Evolutionary conservation across 2,329 filamentous ascomycete genomes (phyloP).

Genomic region (Lachnellula cervina): DNA sequence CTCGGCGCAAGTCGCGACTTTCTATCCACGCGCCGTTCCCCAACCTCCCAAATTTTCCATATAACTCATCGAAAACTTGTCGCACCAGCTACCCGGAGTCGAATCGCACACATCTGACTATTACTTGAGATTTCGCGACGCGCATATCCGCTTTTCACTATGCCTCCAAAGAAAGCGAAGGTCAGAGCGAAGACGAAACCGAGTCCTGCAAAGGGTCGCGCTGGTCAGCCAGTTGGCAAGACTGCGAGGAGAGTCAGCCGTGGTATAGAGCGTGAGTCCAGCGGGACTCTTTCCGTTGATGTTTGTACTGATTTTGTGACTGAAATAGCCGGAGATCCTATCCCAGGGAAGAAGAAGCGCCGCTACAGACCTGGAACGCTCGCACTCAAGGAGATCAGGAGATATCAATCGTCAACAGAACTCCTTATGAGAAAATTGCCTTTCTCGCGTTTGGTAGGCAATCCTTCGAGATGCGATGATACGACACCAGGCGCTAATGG

Average conservation of each 20-base stretch:
- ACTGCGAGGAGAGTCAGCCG: background rate
- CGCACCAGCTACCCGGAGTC: background rate
- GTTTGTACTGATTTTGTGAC: background rate
- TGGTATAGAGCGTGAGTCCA: conserved; percentile 8
- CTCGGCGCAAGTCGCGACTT: background rate
- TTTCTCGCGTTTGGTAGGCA: conserved; percentile 65
- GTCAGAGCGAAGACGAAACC: background rate
- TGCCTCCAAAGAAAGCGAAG: conserved; percentile 5
- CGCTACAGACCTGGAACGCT: conserved; percentile 76
- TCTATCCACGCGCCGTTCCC: background rate
- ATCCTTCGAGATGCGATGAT: conserved; percentile 17
- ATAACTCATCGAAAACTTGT: background rate
- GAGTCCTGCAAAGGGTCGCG: background rate
- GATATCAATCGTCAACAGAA: conserved; percentile 85
- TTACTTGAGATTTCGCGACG: background rate
- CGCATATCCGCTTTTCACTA: background rate
- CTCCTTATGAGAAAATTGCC: conserved; percentile 77
- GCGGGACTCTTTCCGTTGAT: background rate
- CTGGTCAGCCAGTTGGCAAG: background rate
- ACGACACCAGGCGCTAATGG: background rate
- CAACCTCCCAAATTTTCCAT: background rate
- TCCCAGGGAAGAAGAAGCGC: conserved; percentile 56
- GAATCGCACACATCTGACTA: no score
- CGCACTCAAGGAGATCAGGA: conserved; percentile 85
- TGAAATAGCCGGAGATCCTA: conserved; percentile 63